Percentiles rank a stretch among this genome's conserved stretches.
Conservation (phyloP, 768 basidiomycete species). For the Tricholomella constricta region DNA sequence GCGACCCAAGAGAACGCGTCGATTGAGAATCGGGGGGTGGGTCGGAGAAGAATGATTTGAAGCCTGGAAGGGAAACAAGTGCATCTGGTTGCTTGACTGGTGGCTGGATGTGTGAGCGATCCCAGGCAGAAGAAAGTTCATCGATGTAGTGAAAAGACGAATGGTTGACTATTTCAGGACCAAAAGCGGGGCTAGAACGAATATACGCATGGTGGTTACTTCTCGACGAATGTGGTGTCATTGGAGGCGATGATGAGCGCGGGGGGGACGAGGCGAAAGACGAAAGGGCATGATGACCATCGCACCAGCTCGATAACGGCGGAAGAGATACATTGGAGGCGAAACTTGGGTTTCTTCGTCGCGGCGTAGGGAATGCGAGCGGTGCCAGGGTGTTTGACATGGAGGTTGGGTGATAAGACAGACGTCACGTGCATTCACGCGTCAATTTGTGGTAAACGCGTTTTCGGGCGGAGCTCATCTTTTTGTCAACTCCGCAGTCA, state of each 20-base stretch:
- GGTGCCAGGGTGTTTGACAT: constrained; percentile 39
- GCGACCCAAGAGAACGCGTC: constrained; percentile 37
- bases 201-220: constrained; percentile 32
- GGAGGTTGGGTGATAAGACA: constrained; percentile 48
- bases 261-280: constrained; percentile 35
- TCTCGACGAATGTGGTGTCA: constrained; percentile 34
- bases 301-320: constrained; percentile 18
- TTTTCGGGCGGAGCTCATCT: constrained; percentile 40
- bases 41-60: constrained; percentile 27
- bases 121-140: constrained; percentile 29
- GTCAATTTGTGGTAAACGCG: constrained; percentile 42
- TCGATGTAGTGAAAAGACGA: constrained; percentile 24
- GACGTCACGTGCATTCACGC: constrained; percentile 41
- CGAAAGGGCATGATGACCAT: constrained; percentile 20
- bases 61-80: constrained; percentile 28
- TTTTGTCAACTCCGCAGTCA: constrained; percentile 28
- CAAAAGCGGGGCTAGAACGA: constrained; percentile 36
- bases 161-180: constrained; percentile 23
- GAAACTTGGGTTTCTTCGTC: constrained; percentile 21
- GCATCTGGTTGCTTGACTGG: constrained; percentile 21
- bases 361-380: constrained; percentile 23
- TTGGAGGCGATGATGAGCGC: constrained; percentile 41
- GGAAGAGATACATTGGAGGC: constrained; percentile 21
- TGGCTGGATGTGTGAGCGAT: constrained; percentile 15
- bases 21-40: constrained; percentile 29